A percentile compares a stretch with the other conserved stretches of the same genome.
These are phyloP conservation scores for Ogataea trehaloabstinens DNA, from an alignment of 805 yeast genomes.

Conservation along the genomic window DNA sequence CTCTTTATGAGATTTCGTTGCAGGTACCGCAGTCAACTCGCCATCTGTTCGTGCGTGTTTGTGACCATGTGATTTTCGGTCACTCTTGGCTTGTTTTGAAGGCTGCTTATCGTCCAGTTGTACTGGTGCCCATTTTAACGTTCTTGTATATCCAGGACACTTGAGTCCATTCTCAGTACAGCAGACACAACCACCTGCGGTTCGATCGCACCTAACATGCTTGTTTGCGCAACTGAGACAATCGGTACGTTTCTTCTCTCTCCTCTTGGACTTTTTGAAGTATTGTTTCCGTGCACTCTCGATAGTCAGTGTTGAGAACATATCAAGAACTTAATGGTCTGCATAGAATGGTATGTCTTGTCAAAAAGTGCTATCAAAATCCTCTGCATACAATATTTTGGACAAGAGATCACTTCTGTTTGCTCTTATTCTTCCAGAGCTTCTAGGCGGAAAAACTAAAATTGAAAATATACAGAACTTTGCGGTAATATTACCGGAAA, in stretches of 20 bases:
- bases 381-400: no score
- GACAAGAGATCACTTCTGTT: no score
- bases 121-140: constrained; percentile 3
- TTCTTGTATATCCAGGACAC: constrained; percentile 5
- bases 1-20: not conserved
- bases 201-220: constrained; percentile 1
- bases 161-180: constrained; percentile 1
- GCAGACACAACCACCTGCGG: not conserved
- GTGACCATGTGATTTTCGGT: not conserved
- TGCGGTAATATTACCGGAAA: no score
- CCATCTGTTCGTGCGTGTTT: no score
- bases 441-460: no score
- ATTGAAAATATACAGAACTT: no score
- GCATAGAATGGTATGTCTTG: no score
- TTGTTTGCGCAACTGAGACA: constrained; percentile 3
- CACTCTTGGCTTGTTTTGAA: not conserved
- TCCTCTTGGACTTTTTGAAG: constrained; percentile 4
- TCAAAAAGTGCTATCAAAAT: no score
- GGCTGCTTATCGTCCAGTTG: not conserved
- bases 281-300: constrained; percentile 7
- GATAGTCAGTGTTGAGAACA: constrained; percentile 1
- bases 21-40: not conserved
- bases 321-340: not conserved
- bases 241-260: constrained; percentile 1
- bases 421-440: no score